Percentiles rank a stretch among this genome's conserved stretches.
These are phyloP conservation scores for Hortiboletus flavorubellus DNA, from an alignment of 768 basidiomycete species.

Conservation along the genomic window DNA sequence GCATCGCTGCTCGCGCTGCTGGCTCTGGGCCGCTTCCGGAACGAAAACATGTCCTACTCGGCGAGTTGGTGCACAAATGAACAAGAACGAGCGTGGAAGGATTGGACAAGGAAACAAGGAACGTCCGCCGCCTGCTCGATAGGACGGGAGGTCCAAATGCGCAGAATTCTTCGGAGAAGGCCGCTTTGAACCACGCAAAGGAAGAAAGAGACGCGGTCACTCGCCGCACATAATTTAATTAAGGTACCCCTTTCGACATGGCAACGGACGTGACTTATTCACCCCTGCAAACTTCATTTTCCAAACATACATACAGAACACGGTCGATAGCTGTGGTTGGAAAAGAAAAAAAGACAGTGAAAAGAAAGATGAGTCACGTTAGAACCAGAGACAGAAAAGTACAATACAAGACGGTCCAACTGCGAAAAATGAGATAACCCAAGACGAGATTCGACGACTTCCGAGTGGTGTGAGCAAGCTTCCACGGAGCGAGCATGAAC, in stretches of 20 bases:
- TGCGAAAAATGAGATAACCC: constrained; percentile 31
- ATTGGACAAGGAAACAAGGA: constrained; percentile 23
- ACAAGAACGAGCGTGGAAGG: constrained; percentile 23
- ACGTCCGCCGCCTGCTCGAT: constrained; percentile 16
- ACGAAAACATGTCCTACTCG: constrained; percentile 59
- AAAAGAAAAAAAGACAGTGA: constrained; percentile 11
- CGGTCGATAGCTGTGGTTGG: constrained; percentile 26
- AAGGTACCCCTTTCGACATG: constrained; percentile 24
- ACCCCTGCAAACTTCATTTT: constrained; percentile 15
- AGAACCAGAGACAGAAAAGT: constrained; percentile 22
- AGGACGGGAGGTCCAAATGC: constrained; percentile 10
- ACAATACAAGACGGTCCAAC: constrained; percentile 38
- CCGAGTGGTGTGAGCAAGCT: constrained; percentile 26
- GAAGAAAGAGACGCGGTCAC: constrained; percentile 7
- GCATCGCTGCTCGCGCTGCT: constrained; percentile 37
- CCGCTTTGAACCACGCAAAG: constrained; percentile 11
- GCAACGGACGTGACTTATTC: constrained; percentile 21
- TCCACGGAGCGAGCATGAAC: constrained; percentile 27
- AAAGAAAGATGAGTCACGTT: constrained; percentile 10
- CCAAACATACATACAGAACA: constrained; percentile 33
- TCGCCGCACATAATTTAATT: constrained; percentile 13
- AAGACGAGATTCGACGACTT: constrained; percentile 33
- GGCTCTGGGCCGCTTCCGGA: constrained; percentile 61
- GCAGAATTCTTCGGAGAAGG: constrained; percentile 18
- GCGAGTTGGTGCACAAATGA: constrained; percentile 21